Evolutionary conservation across 2,329 filamentous ascomycete genomes (phyloP).

Genomic region (Annulohypoxylon truncatum): DNA sequence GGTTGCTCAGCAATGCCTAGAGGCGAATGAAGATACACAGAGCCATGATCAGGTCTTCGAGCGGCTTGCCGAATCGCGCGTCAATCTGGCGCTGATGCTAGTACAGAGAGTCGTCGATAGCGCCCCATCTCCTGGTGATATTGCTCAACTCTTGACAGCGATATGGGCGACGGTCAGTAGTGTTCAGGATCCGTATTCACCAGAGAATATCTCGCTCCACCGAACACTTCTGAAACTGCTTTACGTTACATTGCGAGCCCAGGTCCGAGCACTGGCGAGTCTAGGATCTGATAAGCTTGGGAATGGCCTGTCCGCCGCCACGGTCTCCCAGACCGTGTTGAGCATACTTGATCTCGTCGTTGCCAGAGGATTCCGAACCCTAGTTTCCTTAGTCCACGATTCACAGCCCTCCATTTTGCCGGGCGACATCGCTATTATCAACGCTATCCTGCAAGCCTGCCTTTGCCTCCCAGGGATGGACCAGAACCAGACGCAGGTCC

Average conservation of each 20-base stretch:
- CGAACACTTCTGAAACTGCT: slow-evolving; percentile 85
- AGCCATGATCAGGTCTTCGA: slow-evolving; percentile 86
- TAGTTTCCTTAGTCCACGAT: slow-evolving; percentile 86
- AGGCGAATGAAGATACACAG: slow-evolving; percentile 77
- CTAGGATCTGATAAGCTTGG: slow-evolving; percentile 46
- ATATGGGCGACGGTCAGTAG: slow-evolving; percentile 65
- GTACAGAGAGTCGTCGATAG: slow-evolving; percentile 80
- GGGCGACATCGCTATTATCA: slow-evolving; percentile 87
- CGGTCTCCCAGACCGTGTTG: slow-evolving; percentile 72
- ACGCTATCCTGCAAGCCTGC: slow-evolving; percentile 86
- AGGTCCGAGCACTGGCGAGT: slow-evolving; percentile 56
- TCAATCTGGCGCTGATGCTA: slow-evolving; percentile 83
- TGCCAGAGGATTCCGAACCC: slow-evolving; percentile 81
- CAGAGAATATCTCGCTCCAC: slow-evolving; percentile 75
- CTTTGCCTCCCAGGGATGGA: slow-evolving; percentile 82
- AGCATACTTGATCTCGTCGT: slow-evolving; percentile 85
- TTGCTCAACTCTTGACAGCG: slow-evolving; percentile 63
- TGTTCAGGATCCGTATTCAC: slow-evolving; percentile 65
- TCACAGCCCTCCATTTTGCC: slow-evolving; percentile 72
- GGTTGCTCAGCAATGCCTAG: slow-evolving; percentile 81
- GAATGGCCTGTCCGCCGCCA: slow-evolving; percentile 55
- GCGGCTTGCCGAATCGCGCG: slow-evolving; percentile 78
- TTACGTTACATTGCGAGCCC: slow-evolving; percentile 81
- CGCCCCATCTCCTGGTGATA: slow-evolving; percentile 61
- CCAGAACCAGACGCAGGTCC: slow-evolving; percentile 75